Base-by-base conservation (phyloP, 1,139 yeast species). In the Candida gigantensis region DNA sequence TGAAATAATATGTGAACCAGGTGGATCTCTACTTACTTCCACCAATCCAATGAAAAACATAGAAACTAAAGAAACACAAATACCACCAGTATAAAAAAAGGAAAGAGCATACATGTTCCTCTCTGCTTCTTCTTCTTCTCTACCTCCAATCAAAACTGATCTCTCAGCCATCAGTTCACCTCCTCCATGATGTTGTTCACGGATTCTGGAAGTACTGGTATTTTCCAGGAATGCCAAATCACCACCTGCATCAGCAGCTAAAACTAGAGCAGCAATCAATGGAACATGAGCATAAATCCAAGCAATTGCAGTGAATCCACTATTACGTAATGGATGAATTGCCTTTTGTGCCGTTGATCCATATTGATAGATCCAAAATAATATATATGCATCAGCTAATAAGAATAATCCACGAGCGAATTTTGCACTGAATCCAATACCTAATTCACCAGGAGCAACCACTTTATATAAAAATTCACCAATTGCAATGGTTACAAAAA, bases 231-330 rank as follows among this genome's bases (percentile, higher is more conserved):
- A 41, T 23, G 68, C 57, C 37, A 78, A 54, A 32, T 76, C 81
- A 2, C 79, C 81, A 6, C 80, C 82, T 6, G 84, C 74, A 58
- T 80, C 85, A 1, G 85, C 86, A 19, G 81, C 72, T 38, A 80
- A 61, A 30, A 77, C 71, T 42, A 77, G 53, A 9, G 73, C 53
- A 0, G 74, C 79, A 33, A 77, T 66, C 28, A 79, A 56, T 0
- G 84, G 81, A 24, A 79, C 49, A 47, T 81, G 87, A 6, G 59
- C 38, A 47, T 70, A 68, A 6, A 77, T 61, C 75, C 77, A 81
- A 0, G 48, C 2, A 26, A 69, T 51, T 0, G 84, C 84, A 1
- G 77, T 60, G 21, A 42, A 39, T 0, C 71, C 77, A 25, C 69
- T 65, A 39, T 77, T 61, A 49, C 86, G 62, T 28, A 80, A 54